Evolutionary conservation across 768 basidiomycete genomes (phyloP), one percentile per base, ranked within the genome.

Genomic region (Rhizopogon rudus): DNA sequence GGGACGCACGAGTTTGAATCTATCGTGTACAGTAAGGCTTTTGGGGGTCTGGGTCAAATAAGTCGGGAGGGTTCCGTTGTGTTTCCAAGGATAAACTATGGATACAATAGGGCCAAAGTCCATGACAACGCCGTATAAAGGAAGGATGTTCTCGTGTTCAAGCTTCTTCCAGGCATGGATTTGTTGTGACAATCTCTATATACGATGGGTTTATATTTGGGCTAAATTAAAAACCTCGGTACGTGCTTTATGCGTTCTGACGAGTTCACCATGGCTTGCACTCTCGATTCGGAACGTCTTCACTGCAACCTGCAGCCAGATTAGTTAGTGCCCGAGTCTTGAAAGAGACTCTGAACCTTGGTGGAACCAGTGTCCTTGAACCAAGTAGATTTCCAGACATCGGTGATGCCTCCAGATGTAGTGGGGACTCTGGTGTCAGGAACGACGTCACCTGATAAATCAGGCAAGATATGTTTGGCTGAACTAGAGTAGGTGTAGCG

Each of bases 91-190:
- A 42, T 51, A 61, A 16, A 66, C 57, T 58, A 61, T 59, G 2
- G 65, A 65, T 40, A 55, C 43, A 20, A 51, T 60, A 13, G 59
- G 61, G 10, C 65, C 58, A 54, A 57, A 66, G 44, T 62, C 63
- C 28, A 54, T 60, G n/a, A 57, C 39, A 7, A 59, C 42, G 22
- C 65, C 63, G 25, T 44, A 58, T 20, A 65, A 53, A 5, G 61
- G 61, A 7, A 67, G 41, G 16, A 67, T 55, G 49, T 67, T 66
- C n/a, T 55, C 52, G 43, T 67, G 63, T 16, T 48, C 20, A 13
- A 66, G 56, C 35, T 49, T 35, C 41, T 52, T 52, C 65, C 65
- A 66, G 8, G 63, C 64, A 35, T 54, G 53, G 12, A 66, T 48
- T 53, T 65, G 64, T 14, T 61, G 61, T 9, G 54, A 52, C 28